Evolutionary conservation across 1,284 basidiomycete genomes (phyloP).

Genomic region (Ustilago trichophora): DNA sequence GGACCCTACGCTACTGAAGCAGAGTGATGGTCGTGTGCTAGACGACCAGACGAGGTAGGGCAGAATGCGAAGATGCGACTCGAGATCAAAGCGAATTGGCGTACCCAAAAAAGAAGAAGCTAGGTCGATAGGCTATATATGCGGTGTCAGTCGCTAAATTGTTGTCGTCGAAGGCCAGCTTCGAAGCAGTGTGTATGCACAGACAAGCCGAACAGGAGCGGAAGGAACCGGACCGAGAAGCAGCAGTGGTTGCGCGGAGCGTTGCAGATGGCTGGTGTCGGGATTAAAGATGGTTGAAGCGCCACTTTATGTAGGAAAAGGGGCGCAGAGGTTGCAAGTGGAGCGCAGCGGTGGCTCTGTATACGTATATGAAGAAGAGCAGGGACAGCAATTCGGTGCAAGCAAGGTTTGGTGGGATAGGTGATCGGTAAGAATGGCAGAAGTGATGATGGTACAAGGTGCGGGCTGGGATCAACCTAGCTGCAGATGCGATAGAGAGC

Average conservation of each 20-base stretch:
- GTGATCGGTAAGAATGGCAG: background rate
- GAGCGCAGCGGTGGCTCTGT: background rate
- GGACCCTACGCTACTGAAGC: constrained; percentile 23
- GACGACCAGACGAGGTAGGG: too few relatives aligned
- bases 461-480: constrained; percentile 4
- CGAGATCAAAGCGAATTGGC: background rate
- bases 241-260: too few relatives aligned
- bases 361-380: background rate
- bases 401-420: background rate
- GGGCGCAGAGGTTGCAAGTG: background rate
- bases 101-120: background rate
- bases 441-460: background rate
- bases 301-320: background rate
- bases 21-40: background rate
- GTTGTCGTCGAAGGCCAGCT: constrained; percentile 31
- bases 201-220: background rate
- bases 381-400: background rate
- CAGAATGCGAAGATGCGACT: too few relatives aligned
- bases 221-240: background rate
- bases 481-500: background rate
- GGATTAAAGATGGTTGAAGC: too few relatives aligned
- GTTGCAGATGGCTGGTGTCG: too few relatives aligned
- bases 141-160: background rate
- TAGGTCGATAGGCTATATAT: background rate
- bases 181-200: constrained; percentile 10